Percentiles rank a stretch among this genome's conserved stretches.
Conservation (phyloP, 352 stramenopile genomes). For the Paralagenidium karlingii region DNA sequence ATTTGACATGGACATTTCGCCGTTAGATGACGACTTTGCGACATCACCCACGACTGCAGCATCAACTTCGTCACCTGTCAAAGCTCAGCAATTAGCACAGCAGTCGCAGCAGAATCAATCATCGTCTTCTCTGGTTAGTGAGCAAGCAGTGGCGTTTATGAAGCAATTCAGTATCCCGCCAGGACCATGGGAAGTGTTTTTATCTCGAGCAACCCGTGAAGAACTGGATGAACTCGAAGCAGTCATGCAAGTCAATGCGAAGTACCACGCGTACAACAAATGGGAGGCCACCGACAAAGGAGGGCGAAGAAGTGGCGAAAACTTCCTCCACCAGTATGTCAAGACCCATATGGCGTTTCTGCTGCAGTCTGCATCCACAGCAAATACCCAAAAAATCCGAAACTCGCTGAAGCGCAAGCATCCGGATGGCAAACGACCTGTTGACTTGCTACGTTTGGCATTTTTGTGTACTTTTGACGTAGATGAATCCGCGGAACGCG, state of each 20-base stretch:
- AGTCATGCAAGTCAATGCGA: slow-evolving; percentile 52
- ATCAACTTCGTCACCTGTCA: too few species aligned
- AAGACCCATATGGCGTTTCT: slow-evolving; percentile 67
- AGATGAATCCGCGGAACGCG: slow-evolving; percentile 39
- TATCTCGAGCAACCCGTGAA: slow-evolving; percentile 40
- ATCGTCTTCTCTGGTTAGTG: too few species aligned
- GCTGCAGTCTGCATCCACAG: slow-evolving; percentile 12
- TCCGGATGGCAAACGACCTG: slow-evolving; percentile 34
- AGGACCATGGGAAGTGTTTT: slow-evolving; percentile 70
- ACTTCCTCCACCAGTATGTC: slow-evolving; percentile 77
- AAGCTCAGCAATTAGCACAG: too few species aligned
- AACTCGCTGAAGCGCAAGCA: slow-evolving; percentile 36
- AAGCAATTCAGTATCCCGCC: slow-evolving; percentile 59
- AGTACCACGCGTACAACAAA: slow-evolving; percentile 67
- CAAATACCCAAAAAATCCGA: too few species aligned
- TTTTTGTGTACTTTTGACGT: slow-evolving; percentile 81
- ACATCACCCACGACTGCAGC: not conserved
- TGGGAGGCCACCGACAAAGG: slow-evolving; percentile 63
- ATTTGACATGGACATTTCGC: too few species aligned
- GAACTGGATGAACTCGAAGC: slow-evolving; percentile 63
- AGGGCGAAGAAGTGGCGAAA: slow-evolving; percentile 38
- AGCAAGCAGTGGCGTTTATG: slow-evolving; percentile 73
- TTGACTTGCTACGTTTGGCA: slow-evolving; percentile 55
- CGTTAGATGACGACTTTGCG: not conserved
- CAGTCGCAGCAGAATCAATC: slow-evolving; percentile 27